phyloP scores from a whole-genome alignment of 139 green algal species.

The Diplosphaera chodatii region DNA sequence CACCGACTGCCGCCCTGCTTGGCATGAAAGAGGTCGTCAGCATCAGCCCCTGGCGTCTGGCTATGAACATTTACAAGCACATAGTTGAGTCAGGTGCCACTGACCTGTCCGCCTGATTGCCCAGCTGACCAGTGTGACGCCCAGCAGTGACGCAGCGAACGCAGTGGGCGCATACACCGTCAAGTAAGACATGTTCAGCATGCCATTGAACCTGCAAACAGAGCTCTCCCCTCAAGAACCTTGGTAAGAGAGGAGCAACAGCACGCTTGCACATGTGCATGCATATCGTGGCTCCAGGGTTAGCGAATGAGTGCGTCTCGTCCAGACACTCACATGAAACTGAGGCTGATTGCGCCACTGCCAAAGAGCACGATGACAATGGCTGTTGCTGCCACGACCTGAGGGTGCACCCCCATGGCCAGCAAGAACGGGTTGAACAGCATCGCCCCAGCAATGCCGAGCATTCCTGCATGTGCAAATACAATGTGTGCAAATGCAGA shows the following conservation, averaged over 20 bases:
- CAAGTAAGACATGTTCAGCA: too few relatives aligned
- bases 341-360: background rate
- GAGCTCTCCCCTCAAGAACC: too few relatives aligned
- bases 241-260: too few relatives aligned
- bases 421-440: background rate
- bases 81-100: too few relatives aligned
- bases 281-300: too few relatives aligned
- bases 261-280: too few relatives aligned
- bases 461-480: background rate
- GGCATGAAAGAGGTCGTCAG: too few relatives aligned
- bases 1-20: background rate
- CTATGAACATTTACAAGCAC: too few relatives aligned
- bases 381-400: background rate
- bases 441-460: background rate
- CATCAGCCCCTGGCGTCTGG: too few relatives aligned
- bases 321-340: background rate
- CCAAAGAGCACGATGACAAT: background rate
- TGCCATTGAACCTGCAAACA: background rate
- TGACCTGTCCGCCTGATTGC: background rate
- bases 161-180: background rate
- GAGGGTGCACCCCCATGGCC: background rate
- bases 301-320: background rate
- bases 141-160: background rate
- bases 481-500: too few relatives aligned
- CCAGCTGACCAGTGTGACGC: background rate